Conservation (phyloP, 139 green algal species). For the Coelastrella sp. region DNA sequence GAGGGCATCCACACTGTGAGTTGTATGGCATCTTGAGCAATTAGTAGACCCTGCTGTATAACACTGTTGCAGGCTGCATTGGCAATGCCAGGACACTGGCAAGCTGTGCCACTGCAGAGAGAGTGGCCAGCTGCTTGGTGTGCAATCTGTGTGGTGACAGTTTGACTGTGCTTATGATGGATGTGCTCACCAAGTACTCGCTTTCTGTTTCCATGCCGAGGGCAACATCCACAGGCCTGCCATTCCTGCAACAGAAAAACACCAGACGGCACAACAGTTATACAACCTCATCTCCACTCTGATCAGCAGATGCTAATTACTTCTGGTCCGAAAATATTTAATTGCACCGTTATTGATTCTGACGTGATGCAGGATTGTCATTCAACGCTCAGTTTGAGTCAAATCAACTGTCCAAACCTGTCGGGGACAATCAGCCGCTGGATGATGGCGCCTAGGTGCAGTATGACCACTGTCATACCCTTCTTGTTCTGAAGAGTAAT, state of each 20-base stretch:
- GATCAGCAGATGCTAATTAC: too few relatives aligned
- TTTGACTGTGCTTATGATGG: too few relatives aligned
- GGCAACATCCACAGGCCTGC: slow-evolving; percentile 19
- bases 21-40: too few relatives aligned
- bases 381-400: too few relatives aligned
- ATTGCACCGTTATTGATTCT: background rate
- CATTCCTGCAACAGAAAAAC: background rate
- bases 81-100: too few relatives aligned
- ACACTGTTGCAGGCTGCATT: too few relatives aligned
- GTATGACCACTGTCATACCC: slow-evolving; percentile 24
- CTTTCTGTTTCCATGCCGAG: slow-evolving; percentile 11
- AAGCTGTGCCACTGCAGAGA: too few relatives aligned
- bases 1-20: too few relatives aligned
- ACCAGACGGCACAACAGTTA: background rate
- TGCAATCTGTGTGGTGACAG: too few relatives aligned
- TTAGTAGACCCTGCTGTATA: too few relatives aligned
- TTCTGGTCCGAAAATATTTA: too few relatives aligned
- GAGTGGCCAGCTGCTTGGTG: too few relatives aligned
- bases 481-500: slow-evolving; percentile 22
- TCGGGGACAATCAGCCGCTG: slow-evolving; percentile 27
- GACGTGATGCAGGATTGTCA: background rate
- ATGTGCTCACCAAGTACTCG: slow-evolving; percentile 13
- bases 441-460: slow-evolving; percentile 20
- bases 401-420: background rate
- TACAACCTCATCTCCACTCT: background rate